Percentiles rank a stretch among this genome's conserved stretches.
These are phyloP conservation scores for Mrakia gelida DNA, from an alignment of 768 basidiomycete species.

Conservation along the genomic window DNA sequence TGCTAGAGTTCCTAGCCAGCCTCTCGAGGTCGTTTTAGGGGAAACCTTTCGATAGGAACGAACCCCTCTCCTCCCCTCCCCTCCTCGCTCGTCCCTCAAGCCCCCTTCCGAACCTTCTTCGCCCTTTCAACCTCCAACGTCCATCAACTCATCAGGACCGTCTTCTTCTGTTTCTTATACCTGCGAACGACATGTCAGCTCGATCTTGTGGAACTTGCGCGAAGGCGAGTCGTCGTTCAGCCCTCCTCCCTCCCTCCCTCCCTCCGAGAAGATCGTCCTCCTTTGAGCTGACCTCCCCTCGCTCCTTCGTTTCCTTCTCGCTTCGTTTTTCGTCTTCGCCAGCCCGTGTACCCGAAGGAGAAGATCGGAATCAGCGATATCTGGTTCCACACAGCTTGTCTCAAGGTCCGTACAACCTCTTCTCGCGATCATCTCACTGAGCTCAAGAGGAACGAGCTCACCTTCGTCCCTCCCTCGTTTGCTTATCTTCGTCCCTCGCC, in stretches of 20 bases:
- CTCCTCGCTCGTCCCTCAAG: neutral
- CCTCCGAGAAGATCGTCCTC: neutral
- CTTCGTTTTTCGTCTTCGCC: neutral
- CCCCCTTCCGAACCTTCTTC: neutral
- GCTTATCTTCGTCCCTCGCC: too few species aligned
- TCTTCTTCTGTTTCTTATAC: neutral
- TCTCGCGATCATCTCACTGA: neutral
- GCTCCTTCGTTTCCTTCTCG: neutral
- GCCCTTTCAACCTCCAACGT: neutral
- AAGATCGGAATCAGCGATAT: conserved; percentile 22
- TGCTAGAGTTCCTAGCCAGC: too few species aligned
- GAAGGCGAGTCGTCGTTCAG: neutral
- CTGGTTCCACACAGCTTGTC: conserved; percentile 20
- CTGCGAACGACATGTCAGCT: neutral
- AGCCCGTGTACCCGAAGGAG: conserved; percentile 29
- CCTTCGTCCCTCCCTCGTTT: neutral
- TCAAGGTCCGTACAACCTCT: conserved; percentile 2
- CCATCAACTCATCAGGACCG: neutral
- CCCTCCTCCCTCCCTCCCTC: neutral
- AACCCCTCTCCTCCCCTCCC: neutral
- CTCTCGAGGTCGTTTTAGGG: too few species aligned
- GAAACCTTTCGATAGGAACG: too few species aligned
- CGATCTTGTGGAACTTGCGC: neutral
- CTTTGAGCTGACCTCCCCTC: neutral
- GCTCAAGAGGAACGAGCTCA: conserved; percentile 3